Base-by-base conservation (phyloP, 2,329 filamentous ascomycete species). In the Cordyceps cateniannulata region DNA sequence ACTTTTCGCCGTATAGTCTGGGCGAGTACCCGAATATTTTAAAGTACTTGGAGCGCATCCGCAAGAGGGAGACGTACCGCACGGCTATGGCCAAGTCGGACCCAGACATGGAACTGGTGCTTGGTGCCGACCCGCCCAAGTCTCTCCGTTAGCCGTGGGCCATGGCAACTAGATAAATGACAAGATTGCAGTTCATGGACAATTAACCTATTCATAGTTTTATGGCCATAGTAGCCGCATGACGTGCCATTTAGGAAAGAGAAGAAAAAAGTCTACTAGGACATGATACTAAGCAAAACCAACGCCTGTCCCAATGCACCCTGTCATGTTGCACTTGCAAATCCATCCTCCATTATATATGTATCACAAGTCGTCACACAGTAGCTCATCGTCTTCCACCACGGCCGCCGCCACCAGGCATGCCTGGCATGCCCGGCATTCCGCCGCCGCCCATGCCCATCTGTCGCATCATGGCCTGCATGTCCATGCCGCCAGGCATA, bases 391-490 rank as follows among this genome's bases (percentile, higher is more conserved):
- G 50, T 29, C 60, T 51, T 52, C 60, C 60, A 22, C 60, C 60
- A 22, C 60, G 53, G 5, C 60, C 53, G 20, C 53, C 53, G n/a
- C 53, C 53, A 10, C 53, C 59, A n/a, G 50, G 52, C 38, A 42
- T 42, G 4, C 38, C 59, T 5, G 49, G 50, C 51, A 55, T 55
- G 10, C 59, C 52, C 4, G 50, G 50, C 68, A 65, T 40, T 63
- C 70, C 71, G n/a, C 73, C 71, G 18, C 82, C 74, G 8, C 83
- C 82, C 81, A 87, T 85, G 25, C 83, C 83, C 83, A 87, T 86
- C 69, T 86, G 84, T 72, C 82, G 78, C 89, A 90, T 82, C 89
- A 95, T 91, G 66, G 89, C 87, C 71, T 88, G 85, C 85, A 95
- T 89, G 64, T 88, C 87, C 76, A 88, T 84, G 62, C 89, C 82